Percentiles rank a stretch among this genome's conserved stretches.
phyloP scores from a whole-genome alignment of 345 rosid genomes.

The Syzygium aqueum region DNA sequence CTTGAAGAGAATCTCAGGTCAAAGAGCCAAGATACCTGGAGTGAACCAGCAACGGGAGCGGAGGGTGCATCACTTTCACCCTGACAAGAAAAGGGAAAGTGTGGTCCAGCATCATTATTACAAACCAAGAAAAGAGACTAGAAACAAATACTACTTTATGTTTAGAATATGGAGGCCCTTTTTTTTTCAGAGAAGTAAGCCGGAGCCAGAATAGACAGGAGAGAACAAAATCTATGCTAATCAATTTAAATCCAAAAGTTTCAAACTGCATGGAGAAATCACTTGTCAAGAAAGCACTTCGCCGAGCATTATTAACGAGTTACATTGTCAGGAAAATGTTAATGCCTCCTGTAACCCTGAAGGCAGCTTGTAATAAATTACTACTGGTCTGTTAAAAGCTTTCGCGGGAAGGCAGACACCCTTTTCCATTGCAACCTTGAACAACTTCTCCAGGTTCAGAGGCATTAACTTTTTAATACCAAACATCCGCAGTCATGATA shows the following conservation, averaged over 20 bases:
- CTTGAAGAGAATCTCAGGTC: background rate
- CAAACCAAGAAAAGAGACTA: background rate
- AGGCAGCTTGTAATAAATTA: background rate
- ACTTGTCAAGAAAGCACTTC: background rate
- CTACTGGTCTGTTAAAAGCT: background rate
- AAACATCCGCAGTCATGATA: background rate
- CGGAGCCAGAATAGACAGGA: background rate
- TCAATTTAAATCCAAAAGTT: background rate
- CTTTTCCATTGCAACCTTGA: background rate
- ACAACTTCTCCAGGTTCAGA: background rate
- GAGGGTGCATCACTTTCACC: constrained; percentile 82
- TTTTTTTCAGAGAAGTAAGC: background rate
- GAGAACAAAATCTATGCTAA: background rate
- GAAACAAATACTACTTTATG: background rate
- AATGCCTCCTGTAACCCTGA: background rate
- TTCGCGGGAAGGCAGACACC: background rate
- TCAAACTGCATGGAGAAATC: background rate
- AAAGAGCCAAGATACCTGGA: constrained; percentile 38
- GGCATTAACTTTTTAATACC: background rate
- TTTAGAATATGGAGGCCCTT: background rate
- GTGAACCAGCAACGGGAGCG: constrained; percentile 69
- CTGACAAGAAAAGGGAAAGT: constrained; percentile 18
- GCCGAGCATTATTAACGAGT: background rate
- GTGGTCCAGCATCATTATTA: background rate
- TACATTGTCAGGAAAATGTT: background rate